Evolutionary conservation across 352 stramenopile genomes (phyloP).

Genomic region (Globisporangium camurandrum): DNA sequence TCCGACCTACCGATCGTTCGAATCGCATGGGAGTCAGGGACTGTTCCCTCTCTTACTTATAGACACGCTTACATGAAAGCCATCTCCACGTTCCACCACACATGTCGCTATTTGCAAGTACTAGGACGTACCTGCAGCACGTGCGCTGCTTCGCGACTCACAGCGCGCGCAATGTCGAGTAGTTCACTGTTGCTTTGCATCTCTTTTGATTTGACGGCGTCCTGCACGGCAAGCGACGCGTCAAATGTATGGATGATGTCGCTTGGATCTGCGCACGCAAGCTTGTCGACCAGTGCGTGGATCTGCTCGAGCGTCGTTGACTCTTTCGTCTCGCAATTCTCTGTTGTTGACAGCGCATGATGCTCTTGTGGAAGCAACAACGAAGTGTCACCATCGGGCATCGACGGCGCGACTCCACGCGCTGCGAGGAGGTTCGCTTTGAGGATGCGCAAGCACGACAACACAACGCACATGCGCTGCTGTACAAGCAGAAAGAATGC

Average conservation of each 20-base stretch:
- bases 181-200: background rate
- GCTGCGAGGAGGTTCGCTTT: constrained; percentile 28
- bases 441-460: constrained; percentile 36
- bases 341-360: background rate
- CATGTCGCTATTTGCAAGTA: background rate
- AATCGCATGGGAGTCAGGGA: no score
- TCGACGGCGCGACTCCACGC: background rate
- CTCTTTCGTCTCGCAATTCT: background rate
- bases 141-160: constrained; percentile 31
- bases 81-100: background rate
- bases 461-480: constrained; percentile 15
- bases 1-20: constrained; percentile 22
- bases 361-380: background rate
- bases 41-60: no score
- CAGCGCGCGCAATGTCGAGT: background rate
- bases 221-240: background rate
- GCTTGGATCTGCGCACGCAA: constrained; percentile 3
- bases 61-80: no score
- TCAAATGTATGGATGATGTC: constrained; percentile 5
- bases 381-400: background rate
- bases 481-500: background rate
- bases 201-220: background rate
- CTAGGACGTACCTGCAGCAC: constrained; percentile 29
- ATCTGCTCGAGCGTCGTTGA: constrained; percentile 3
- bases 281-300: background rate